These are phyloP conservation scores for Orbilia brochopaga DNA, from an alignment of 2,329 filamentous ascomycete species.

Conservation along the genomic window DNA sequence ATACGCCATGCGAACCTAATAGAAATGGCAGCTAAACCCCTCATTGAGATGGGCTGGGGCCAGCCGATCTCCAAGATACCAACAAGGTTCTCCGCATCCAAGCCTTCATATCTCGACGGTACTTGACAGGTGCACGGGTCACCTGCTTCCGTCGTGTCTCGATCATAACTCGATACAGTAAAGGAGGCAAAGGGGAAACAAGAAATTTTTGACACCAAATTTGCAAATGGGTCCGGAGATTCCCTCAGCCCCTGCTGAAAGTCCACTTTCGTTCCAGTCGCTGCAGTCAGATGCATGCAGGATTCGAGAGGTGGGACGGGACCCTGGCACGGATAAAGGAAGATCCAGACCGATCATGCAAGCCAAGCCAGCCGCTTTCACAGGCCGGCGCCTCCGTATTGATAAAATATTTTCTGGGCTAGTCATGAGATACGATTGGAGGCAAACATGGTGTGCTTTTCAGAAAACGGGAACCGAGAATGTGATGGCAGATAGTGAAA, in stretches of 20 bases:
- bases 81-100: slow-evolving; percentile 50
- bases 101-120: slow-evolving; percentile 29
- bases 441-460: slow-evolving; percentile 19
- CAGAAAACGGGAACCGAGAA: not conserved
- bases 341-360: slow-evolving; percentile 51
- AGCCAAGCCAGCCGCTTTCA: slow-evolving; percentile 30
- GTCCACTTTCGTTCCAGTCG: slow-evolving; percentile 22
- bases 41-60: slow-evolving; percentile 26
- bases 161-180: slow-evolving; percentile 21
- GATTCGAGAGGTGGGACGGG: slow-evolving; percentile 23
- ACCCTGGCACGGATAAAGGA: slow-evolving; percentile 51
- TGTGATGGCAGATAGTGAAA: not conserved
- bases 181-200: slow-evolving; percentile 24
- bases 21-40: slow-evolving; percentile 21
- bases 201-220: slow-evolving; percentile 20
- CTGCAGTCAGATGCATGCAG: not conserved
- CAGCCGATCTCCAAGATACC: slow-evolving; percentile 33
- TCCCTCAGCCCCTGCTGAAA: slow-evolving; percentile 13
- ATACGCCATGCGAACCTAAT: not conserved
- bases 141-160: slow-evolving; percentile 46
- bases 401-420: slow-evolving; percentile 3
- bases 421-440: slow-evolving; percentile 32
- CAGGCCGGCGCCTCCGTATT: slow-evolving; percentile 14
- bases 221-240: slow-evolving; percentile 7
- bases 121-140: slow-evolving; percentile 37